Conservation (phyloP, 306 rosid genomes). For the Begonia loranthoides region DNA sequence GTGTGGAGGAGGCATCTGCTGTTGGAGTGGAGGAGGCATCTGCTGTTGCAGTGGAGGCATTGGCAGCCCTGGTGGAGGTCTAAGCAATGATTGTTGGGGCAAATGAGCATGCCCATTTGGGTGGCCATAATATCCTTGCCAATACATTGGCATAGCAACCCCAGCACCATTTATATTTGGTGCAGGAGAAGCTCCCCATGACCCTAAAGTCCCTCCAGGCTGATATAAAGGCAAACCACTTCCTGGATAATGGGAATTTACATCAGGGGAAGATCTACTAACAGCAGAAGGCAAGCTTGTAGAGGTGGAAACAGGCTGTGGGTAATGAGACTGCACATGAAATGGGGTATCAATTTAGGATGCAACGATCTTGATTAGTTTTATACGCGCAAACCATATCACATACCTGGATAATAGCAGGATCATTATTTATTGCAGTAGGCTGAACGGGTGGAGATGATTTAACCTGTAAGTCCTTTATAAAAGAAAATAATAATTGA, state of each 20-base stretch:
- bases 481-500: too few relatives aligned
- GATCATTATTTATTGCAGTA: conserved; percentile 55
- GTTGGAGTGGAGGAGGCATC: conserved; percentile 13
- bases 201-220: conserved; percentile 66
- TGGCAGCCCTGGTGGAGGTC: conserved; percentile 68
- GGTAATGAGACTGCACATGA: conserved; percentile 71
- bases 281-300: conserved; percentile 53
- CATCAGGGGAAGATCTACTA: conserved; percentile 50
- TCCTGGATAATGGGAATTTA: conserved; percentile 44
- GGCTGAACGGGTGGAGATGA: conserved; percentile 74
- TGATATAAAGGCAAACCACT: conserved; percentile 73
- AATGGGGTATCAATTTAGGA: conserved; percentile 11
- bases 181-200: conserved; percentile 73
- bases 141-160: conserved; percentile 81
- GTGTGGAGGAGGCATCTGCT: too few relatives aligned
- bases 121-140: conserved; percentile 95
- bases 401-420: conserved; percentile 76
- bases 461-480: conserved; percentile 80
- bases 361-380: conserved; percentile 4
- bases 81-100: conserved; percentile 70
- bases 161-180: conserved; percentile 66
- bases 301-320: conserved; percentile 43
- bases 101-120: conserved; percentile 66
- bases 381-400: not conserved
- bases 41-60: conserved; percentile 74